A percentile compares a stretch with the other conserved stretches of the same genome.
These are phyloP conservation scores for Volvox africanus DNA, from an alignment of 139 green algal species.

Conservation along the genomic window DNA sequence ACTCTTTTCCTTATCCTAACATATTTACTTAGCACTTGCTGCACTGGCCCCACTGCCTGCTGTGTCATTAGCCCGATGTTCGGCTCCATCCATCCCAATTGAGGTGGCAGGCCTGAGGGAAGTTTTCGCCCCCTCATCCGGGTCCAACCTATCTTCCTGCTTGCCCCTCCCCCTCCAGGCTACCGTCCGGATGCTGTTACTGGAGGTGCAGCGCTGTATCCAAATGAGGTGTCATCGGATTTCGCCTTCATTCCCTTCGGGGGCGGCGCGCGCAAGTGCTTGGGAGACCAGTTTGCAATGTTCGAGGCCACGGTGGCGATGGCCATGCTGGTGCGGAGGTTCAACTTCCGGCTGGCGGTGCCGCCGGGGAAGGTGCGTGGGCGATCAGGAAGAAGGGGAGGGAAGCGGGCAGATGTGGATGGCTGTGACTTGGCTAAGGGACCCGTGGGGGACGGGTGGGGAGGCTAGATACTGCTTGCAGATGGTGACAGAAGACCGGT, in stretches of 20 bases:
- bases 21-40: too few relatives aligned
- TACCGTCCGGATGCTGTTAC: conserved; percentile 77
- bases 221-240: conserved; percentile 95
- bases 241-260: conserved; percentile 99
- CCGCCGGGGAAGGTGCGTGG: conserved; percentile 43
- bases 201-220: conserved; percentile 80
- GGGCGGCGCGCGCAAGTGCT: conserved; percentile 95
- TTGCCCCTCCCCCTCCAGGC: conserved; percentile 36
- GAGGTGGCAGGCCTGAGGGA: too few relatives aligned
- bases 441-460: neutral
- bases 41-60: too few relatives aligned
- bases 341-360: conserved; percentile 70
- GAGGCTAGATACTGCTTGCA: neutral
- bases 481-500: neutral
- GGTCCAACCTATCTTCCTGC: too few relatives aligned
- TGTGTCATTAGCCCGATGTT: too few relatives aligned
- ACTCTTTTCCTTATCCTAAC: too few relatives aligned
- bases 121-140: too few relatives aligned
- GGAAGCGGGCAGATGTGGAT: neutral
- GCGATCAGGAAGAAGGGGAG: neutral
- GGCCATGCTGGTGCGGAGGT: conserved; percentile 90
- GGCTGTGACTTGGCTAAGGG: neutral
- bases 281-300: conserved; percentile 99
- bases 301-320: conserved; percentile 87
- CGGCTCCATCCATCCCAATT: too few relatives aligned